These are phyloP conservation scores for Cystobasidium slooffiae DNA, from an alignment of 1,284 basidiomycete species.

Conservation along the genomic window DNA sequence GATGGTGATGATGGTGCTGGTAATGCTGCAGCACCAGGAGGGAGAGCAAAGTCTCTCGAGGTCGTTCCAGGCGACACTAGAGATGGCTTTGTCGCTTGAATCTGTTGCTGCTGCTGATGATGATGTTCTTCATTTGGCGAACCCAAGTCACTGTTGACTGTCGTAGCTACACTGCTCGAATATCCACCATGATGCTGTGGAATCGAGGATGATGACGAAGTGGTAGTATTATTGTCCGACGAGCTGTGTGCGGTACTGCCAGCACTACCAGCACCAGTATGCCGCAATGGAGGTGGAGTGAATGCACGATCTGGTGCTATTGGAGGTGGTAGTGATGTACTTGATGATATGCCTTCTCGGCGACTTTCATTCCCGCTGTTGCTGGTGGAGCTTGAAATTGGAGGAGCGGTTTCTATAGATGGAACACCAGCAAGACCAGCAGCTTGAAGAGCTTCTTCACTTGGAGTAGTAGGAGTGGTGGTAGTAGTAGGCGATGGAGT, in stretches of 20 bases:
- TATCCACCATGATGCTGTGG: not conserved
- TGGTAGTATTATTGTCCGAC: constrained; percentile 2
- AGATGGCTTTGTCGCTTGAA: not conserved
- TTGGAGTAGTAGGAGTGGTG: not conserved
- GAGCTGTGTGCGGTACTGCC: not conserved
- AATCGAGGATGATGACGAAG: constrained; percentile 30
- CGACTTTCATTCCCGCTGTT: not conserved
- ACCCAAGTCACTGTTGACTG: not conserved
- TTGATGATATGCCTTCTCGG: not conserved
- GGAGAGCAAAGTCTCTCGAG: not conserved
- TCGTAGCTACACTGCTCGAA: not conserved
- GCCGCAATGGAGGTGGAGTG: constrained; percentile 4
- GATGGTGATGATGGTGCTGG: not conserved
- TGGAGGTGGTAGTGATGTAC: constrained; percentile 20
- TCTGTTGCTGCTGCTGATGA: too few species aligned
- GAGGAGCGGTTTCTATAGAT: not conserved
- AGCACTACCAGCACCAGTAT: not conserved
- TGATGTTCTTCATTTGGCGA: not conserved
- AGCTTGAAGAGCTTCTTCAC: not conserved
- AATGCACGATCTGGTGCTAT: constrained; percentile 2
- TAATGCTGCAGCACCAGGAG: not conserved
- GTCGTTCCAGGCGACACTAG: not conserved
- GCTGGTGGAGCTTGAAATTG: not conserved
- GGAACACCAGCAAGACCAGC: constrained; percentile 4
- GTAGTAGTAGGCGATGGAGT: not conserved